Evolutionary conservation across 805 yeast genomes (phyloP), one percentile per base, ranked within the genome.

Genomic region (Yamadazyma takamatsuzukensis): DNA sequence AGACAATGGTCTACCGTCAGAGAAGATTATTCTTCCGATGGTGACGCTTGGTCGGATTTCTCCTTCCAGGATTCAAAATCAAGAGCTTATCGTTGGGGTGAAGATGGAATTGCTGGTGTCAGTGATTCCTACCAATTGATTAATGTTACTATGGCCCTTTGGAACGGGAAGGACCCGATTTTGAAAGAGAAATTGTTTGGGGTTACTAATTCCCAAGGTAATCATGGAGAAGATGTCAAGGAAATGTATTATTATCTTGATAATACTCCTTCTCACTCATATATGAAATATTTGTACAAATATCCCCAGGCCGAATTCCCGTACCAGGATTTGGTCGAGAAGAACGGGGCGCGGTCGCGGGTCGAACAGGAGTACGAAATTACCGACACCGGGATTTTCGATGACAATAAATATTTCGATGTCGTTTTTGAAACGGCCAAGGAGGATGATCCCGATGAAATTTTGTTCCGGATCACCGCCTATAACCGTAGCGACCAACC

Each of bases 171-270:
- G 45, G 97, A 88, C 59, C 79, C 76, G 26, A 74, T 86, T 45
- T 69, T 88, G 56, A 88, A 88, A 59, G 97, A 88, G 54, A 80
- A 86, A 43, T 68, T 83, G 41, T 88, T 80, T 56, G 97, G 97
- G 2, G 72, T 87, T 24, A 87, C 96, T 17, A 94, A 94, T 32
- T 87, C 85, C 10, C 89, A 88, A 54, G 97, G 96, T 9, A 89
- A 89, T 56, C 97, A 88, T 56, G 97, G 97, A 35, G 97, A 88
- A 54, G 97, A 88, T 56, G 96, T 86, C 39, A 88, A 88, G 61
- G 94, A 84, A 51, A 57, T 80, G 44, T 84, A 84, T 54, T 88
- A 78, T 54, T 87, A 88, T 51, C 69, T 88, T 40, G 97, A 88
- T 61, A 88, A 86, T 60, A 84, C 94, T 9, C 97, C 97, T 6